Conservation (phyloP, 257 asterid genomes). For the Lantana camara region DNA sequence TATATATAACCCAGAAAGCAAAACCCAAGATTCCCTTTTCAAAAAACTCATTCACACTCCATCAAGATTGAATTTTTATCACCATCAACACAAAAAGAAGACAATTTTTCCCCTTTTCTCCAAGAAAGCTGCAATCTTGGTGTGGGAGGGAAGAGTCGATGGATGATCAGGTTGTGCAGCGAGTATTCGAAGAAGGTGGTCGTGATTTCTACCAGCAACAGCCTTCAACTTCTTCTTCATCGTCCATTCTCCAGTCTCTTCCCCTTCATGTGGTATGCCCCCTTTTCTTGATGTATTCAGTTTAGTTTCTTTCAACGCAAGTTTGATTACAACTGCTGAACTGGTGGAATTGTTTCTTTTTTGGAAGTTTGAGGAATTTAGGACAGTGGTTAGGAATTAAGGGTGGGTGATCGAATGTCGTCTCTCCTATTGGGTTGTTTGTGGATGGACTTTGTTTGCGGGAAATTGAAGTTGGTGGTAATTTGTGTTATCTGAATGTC, state of each 20-base stretch:
- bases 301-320: slow-evolving; percentile 7
- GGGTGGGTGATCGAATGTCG: slow-evolving; percentile 21
- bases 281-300: neutral
- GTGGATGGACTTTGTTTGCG: slow-evolving; percentile 9
- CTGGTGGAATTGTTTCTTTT: neutral
- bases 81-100: neutral
- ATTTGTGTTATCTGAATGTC: slow-evolving; percentile 9
- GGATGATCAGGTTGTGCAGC: slow-evolving; percentile 95
- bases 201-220: slow-evolving; percentile 86
- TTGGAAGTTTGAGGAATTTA: neutral
- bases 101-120: neutral
- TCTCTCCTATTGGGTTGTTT: slow-evolving; percentile 12
- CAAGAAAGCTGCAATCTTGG: slow-evolving; percentile 20
- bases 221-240: slow-evolving; percentile 81
- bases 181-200: slow-evolving; percentile 94
- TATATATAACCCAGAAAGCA: slow-evolving; percentile 24
- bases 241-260: slow-evolving; percentile 96
- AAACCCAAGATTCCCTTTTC: slow-evolving; percentile 26
- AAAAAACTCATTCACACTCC: slow-evolving; percentile 12
- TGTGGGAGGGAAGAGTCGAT: slow-evolving; percentile 33
- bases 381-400: slow-evolving; percentile 14
- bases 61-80: slow-evolving; percentile 26
- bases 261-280: slow-evolving; percentile 92
- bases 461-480: slow-evolving; percentile 18
- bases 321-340: neutral